phyloP scores from a whole-genome alignment of 257 asterid species.

The Anisodus tanguticus region DNA sequence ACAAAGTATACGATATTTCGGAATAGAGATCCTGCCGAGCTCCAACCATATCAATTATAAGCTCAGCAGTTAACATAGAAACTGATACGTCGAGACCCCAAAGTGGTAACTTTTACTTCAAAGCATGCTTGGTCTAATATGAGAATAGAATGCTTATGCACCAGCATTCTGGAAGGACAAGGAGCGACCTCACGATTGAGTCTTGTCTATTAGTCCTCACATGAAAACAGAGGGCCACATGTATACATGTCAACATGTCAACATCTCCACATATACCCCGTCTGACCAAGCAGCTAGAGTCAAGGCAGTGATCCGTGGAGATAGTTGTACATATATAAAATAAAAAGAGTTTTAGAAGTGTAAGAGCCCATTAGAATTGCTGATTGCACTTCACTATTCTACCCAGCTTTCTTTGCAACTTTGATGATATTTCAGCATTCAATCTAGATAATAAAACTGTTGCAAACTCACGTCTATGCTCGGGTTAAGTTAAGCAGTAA shows the following conservation, averaged over 20 bases:
- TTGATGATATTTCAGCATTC: not conserved
- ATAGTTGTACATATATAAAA: constrained; percentile 8
- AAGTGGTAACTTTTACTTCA: not conserved
- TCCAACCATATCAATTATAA: not conserved
- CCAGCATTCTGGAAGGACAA: not conserved
- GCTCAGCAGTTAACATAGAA: not conserved
- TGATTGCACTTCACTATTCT: not conserved
- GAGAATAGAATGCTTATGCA: not conserved
- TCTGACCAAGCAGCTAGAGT: constrained; percentile 5
- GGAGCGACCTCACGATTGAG: not conserved
- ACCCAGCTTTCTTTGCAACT: not conserved
- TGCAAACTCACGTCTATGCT: not conserved
- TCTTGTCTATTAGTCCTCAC: not conserved
- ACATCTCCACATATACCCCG: constrained; percentile 17
- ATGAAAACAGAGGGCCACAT: not conserved
- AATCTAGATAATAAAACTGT: not conserved
- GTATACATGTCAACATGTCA: constrained; percentile 20
- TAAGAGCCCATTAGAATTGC: not conserved
- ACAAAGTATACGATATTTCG: not conserved
- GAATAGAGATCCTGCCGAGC: not conserved
- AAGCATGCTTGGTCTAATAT: not conserved
- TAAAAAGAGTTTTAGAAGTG: not conserved
- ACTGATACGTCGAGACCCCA: constrained; percentile 3
- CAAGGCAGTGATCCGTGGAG: constrained; percentile 14
- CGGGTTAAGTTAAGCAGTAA: not conserved